phyloP scores from a whole-genome alignment of 1,284 basidiomycete genomes.

The Pisolithus thermaeus region DNA sequence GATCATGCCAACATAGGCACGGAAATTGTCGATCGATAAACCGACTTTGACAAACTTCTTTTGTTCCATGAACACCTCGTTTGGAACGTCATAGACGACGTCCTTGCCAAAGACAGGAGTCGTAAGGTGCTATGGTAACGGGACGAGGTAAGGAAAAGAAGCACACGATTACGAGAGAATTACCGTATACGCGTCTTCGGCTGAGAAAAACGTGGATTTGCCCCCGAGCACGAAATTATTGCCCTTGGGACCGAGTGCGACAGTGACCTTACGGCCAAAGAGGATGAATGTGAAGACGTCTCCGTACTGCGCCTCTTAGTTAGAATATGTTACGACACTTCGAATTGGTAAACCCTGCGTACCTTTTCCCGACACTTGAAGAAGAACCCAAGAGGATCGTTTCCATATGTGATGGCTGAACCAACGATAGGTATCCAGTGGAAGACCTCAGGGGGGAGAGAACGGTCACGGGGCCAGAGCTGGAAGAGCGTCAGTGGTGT shows the following conservation, averaged over 20 bases:
- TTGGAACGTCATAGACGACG: slow-evolving; percentile 97
- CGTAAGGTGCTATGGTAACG: slow-evolving; percentile 63
- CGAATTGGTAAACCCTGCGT: slow-evolving; percentile 17
- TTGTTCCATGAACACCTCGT: slow-evolving; percentile 98
- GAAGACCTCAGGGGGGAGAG: slow-evolving; percentile 72
- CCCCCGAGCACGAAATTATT: slow-evolving; percentile 95
- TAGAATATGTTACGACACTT: not conserved
- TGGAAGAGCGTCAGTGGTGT: slow-evolving; percentile 18
- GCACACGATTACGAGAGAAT: slow-evolving; percentile 16
- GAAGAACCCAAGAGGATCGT: slow-evolving; percentile 77
- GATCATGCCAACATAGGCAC: slow-evolving; percentile 88
- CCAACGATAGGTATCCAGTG: slow-evolving; percentile 75
- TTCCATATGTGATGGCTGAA: slow-evolving; percentile 70
- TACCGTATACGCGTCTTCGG: slow-evolving; percentile 95
- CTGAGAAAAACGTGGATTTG: slow-evolving; percentile 87
- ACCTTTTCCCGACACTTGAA: slow-evolving; percentile 81
- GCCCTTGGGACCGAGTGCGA: slow-evolving; percentile 87
- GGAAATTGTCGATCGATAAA: slow-evolving; percentile 88
- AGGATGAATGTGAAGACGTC: slow-evolving; percentile 93
- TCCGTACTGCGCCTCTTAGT: slow-evolving; percentile 44
- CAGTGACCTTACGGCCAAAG: slow-evolving; percentile 86
- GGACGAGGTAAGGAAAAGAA: slow-evolving; percentile 5
- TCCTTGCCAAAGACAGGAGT: slow-evolving; percentile 95
- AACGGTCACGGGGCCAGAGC: slow-evolving; percentile 50
- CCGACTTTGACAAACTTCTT: slow-evolving; percentile 98